Base-by-base conservation (phyloP, 2,329 filamentous ascomycete genomes). In the Pyricularia sp. region DNA sequence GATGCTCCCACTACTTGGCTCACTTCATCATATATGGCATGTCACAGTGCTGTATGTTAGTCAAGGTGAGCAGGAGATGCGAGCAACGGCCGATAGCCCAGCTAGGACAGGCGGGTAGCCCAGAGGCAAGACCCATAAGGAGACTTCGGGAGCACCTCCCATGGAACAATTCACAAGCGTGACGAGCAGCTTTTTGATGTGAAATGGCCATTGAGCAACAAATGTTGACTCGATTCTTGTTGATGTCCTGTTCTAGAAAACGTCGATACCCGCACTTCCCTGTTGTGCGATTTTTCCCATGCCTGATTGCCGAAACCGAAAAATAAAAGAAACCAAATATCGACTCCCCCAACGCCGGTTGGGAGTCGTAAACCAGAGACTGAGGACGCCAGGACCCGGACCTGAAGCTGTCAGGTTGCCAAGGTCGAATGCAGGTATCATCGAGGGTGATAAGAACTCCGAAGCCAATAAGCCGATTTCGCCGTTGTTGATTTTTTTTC, bases 161-260 rank as follows among this genome's bases (percentile, higher is more conserved):
- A 88, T 88, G 86, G 85, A 88, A 76, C 86, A 87, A 82, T 85
- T 87, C 86, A 88, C 84, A 79, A 76, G 75, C 71, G 40, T 71
- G 70, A 73, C 70, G 73, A 69, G 68, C 67, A 69, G 65, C 68
- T 69, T 71, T 69, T 35, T 62, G 60, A 40, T 80, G 84, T 86
- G 86, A 88, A 87, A 88, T 83, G 86, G 87, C 87, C 87, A 88
- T 88, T 84, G 81, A 84, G 80, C 85, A 79, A 76, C 77, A 76
- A 71, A 60, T 28, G 55, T 59, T 60, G 55, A 60, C 63, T 64
- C 63, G 53, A 69, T 74, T 76, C 74, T 78, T 75, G 75, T 75
- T 72, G 72, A 73, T 70, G 72, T 71, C 69, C 68, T 70, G 69
- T 75, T 31, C 63, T 66, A 64, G 24, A 59, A 59, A 59, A 59